Evolutionary conservation across 169 alveolate genomes (phyloP).

Genomic region (Perkinsus chesapeaki): DNA sequence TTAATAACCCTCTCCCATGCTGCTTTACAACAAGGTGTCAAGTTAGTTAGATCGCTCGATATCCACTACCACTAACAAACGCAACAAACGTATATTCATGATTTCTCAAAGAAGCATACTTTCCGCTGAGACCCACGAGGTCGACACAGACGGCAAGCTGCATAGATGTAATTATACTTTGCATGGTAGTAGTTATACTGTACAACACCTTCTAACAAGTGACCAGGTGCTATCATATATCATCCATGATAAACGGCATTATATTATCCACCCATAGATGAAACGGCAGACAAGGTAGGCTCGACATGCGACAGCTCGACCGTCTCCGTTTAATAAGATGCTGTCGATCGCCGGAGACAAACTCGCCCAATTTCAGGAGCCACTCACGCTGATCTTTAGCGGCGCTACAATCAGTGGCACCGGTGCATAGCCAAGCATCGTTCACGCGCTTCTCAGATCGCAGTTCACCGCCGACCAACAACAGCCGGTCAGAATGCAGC

Average conservation of each 20-base stretch:
- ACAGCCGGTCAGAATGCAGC: background rate
- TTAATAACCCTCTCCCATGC: too few relatives aligned
- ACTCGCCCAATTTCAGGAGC: background rate
- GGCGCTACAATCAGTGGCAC: background rate
- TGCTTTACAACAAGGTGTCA: too few relatives aligned
- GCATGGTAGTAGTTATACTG: too few relatives aligned
- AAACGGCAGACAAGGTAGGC: background rate
- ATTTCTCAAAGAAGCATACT: too few relatives aligned
- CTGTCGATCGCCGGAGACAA: background rate
- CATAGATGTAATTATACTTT: background rate
- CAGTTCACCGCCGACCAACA: background rate
- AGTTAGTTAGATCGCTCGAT: too few relatives aligned
- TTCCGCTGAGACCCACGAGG: background rate
- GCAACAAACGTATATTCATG: too few relatives aligned
- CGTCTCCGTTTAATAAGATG: background rate
- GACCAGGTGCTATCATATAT: background rate
- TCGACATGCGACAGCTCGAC: background rate
- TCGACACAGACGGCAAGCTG: background rate
- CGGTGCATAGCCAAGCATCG: background rate
- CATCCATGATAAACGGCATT: background rate
- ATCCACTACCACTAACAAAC: too few relatives aligned
- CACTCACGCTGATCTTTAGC: background rate
- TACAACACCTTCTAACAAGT: background rate
- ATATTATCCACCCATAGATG: background rate
- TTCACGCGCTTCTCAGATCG: background rate